Evolutionary conservation across 192 early-diverging fungal genomes (phyloP), one percentile per base, ranked within the genome.

Genomic region (Coemansia erecta): DNA sequence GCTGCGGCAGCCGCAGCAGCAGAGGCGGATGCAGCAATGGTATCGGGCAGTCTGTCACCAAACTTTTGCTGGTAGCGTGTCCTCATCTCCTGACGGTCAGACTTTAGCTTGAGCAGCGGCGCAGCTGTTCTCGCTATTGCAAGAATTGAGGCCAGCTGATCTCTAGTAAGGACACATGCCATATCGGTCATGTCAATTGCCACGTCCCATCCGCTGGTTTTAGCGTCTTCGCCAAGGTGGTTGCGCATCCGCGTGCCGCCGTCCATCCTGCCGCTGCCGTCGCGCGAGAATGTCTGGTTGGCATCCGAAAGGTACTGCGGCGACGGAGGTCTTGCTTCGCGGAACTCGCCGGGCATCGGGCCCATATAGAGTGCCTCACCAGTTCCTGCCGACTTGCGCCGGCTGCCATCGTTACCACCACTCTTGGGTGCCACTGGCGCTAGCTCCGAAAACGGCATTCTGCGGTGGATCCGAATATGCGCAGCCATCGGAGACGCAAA

Each of bases 331-430:
- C 57, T 70, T 11, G 45, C 65, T 45, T 73, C 64, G 17, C 77
- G 72, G 35, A 80, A 80, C 54, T 70, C 77, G 60, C 77, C 77
- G 4, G 77, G 77, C 77, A 80, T 80, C 8, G 77, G 72, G 8
- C 77, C 77, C 71, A 80, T 70, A 51, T 80, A 80, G 17, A 68
- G 47, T 18, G 77, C 66, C 47, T 74, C 77, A 2, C 52, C 42
- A 0, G 50, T 22, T 14, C 37, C 41, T 11, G 39, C 46, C 13
- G 70, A 54, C 14, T 42, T 41, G 19, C 19, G 39, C 13, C 58
- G 31, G 21, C 50, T 19, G 19, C 33, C 31, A 24, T 37, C 42
- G 23, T 40, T 41, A 11, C 37, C 49, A 35, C 22, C 22, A 17
- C 19, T 41, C 42, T 58, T 69, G 12, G 64, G 57, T 9, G 54